Evolutionary conservation across 495 filamentous ascomycete species (phyloP).

Genomic region (Penicillium chermesinum): DNA sequence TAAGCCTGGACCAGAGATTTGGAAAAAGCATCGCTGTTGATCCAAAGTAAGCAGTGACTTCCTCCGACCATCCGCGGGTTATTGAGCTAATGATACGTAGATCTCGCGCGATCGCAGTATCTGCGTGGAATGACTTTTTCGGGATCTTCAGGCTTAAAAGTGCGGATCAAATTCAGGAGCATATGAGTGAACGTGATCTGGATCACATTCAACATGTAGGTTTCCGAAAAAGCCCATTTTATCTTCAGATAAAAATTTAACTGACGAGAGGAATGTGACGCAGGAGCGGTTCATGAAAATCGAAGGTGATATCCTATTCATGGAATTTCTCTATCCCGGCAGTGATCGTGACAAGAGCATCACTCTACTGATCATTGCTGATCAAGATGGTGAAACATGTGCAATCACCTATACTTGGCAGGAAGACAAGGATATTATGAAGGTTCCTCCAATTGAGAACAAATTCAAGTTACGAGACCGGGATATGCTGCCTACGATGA

Average conservation of each 20-base stretch:
- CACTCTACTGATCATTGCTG: slow-evolving; percentile 68
- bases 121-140: slow-evolving; percentile 53
- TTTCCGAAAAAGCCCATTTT: slow-evolving; percentile 57
- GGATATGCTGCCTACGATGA: slow-evolving; percentile 58
- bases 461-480: slow-evolving; percentile 52
- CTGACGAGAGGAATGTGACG: neutral
- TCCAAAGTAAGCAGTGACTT: slow-evolving; percentile 48
- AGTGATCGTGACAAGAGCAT: slow-evolving; percentile 56
- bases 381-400: slow-evolving; percentile 53
- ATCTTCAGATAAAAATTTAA: neutral
- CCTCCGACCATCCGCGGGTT: no score
- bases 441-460: slow-evolving; percentile 35
- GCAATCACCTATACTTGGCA: slow-evolving; percentile 77
- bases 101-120: slow-evolving; percentile 61
- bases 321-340: slow-evolving; percentile 79
- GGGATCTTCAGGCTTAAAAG: slow-evolving; percentile 48
- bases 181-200: slow-evolving; percentile 29
- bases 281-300: slow-evolving; percentile 55
- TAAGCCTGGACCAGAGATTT: slow-evolving; percentile 51
- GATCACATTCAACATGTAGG: slow-evolving; percentile 36
- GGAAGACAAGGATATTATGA: slow-evolving; percentile 29
- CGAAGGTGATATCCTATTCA: slow-evolving; percentile 71
- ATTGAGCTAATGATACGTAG: slow-evolving; percentile 33
- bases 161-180: slow-evolving; percentile 26
- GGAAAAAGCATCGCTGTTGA: slow-evolving; percentile 82